Percentiles rank a stretch among this genome's conserved stretches.
phyloP scores from a whole-genome alignment of 495 filamentous ascomycete species.

The Penicillium malachiteum region DNA sequence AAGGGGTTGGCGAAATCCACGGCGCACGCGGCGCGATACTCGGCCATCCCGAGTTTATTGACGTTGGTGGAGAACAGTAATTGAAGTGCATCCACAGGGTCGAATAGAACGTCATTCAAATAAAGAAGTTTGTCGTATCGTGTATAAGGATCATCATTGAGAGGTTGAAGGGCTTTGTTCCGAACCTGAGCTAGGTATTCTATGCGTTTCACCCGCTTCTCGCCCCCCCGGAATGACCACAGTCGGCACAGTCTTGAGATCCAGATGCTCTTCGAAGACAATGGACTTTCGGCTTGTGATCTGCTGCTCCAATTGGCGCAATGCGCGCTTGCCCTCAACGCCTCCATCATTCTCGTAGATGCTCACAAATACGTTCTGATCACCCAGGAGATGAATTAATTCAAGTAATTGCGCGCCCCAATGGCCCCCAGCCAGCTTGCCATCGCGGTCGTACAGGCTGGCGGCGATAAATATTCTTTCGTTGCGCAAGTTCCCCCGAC shows the following conservation, averaged over 20 bases:
- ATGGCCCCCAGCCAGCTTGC: conserved; percentile 56
- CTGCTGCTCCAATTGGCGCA: conserved; percentile 41
- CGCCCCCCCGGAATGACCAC: conserved; percentile 62
- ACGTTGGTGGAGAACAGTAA: conserved; percentile 76
- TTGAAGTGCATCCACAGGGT: conserved; percentile 66
- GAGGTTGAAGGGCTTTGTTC: conserved; percentile 68
- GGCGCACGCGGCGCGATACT: conserved; percentile 78
- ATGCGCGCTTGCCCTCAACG: conserved; percentile 40
- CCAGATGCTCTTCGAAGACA: conserved; percentile 55
- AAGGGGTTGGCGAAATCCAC: conserved; percentile 74
- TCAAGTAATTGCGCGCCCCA: conserved; percentile 66
- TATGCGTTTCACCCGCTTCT: conserved; percentile 64
- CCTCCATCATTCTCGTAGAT: conserved; percentile 74
- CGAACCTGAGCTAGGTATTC: conserved; percentile 75
- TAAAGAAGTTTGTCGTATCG: conserved; percentile 69
- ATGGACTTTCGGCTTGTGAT: conserved; percentile 52
- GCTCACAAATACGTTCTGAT: conserved; percentile 50
- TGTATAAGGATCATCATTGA: conserved; percentile 46
- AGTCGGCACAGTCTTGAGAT: conserved; percentile 49
- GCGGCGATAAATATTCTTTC: conserved; percentile 77
- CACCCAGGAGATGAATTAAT: conserved; percentile 60
- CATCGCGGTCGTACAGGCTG: conserved; percentile 65
- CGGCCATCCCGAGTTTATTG: conserved; percentile 50
- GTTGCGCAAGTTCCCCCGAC: conserved; percentile 60
- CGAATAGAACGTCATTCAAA: conserved; percentile 74